A percentile compares a stretch with the other conserved stretches of the same genome.
Conservation (phyloP, 176 grass and related monocot genomes). For the Oryza meridionalis region DNA sequence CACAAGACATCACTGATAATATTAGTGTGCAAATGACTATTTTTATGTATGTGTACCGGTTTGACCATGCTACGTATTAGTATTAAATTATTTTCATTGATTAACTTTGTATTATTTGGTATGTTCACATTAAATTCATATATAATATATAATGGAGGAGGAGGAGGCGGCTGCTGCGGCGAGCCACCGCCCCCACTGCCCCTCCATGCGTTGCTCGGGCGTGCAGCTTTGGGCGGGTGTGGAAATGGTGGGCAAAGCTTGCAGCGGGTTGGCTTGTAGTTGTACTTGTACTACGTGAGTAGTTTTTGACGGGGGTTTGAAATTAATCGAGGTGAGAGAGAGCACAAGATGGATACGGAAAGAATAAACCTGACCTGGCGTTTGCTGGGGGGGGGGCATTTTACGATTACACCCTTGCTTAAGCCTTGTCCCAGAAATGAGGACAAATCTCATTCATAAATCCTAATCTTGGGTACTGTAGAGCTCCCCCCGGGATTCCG, state of each 20-base stretch:
- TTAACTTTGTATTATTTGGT: no score
- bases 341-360: not conserved
- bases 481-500: not conserved
- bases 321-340: not conserved
- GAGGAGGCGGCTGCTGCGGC: not conserved
- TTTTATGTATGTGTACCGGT: no score
- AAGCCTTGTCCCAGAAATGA: not conserved
- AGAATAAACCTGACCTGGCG: not conserved
- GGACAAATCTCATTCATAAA: not conserved
- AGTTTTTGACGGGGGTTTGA: not conserved
- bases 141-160: not conserved
- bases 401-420: not conserved
- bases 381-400: not conserved
- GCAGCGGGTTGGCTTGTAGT: constrained; percentile 22
- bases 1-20: no score
- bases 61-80: no score
- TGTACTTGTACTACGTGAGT: not conserved
- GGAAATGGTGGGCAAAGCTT: not conserved
- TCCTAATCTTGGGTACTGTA: not conserved
- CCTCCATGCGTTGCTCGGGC: not conserved
- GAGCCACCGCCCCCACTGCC: constrained; percentile 15
- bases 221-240: constrained; percentile 2
- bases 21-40: no score
- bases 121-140: no score
- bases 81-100: no score